Evolutionary conservation across 2,329 filamentous ascomycete genomes (phyloP), one percentile per base, ranked within the genome.

Genomic region (Leptographium procerum): DNA sequence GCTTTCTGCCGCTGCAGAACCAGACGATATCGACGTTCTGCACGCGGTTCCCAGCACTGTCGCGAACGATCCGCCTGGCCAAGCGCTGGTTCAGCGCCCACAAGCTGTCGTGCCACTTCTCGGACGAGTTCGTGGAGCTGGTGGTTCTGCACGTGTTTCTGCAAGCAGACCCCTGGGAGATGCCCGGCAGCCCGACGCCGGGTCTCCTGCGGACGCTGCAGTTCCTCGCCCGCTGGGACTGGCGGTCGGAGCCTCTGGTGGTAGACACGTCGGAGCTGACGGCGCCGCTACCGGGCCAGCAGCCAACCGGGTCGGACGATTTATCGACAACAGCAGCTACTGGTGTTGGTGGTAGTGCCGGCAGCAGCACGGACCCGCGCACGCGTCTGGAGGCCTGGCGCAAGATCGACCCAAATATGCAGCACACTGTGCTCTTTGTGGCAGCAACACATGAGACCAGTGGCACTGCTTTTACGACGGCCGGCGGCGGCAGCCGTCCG

Each of bases 71-170:
- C 61, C 85, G 92, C 22, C 77, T 97, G 2, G 79, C 88, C 51
- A 97, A 97, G 74, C 82, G 85, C 67, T 99, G 94, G 94, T 94
- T 96, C 70, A 81, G 83, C 63, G 80, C 81, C 2, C 94, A 99
- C 69, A 85, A 95, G 64, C 82, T 99, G 10, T 76, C 82, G 4
- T 79, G 79, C 16, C 88, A 96, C 69, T 78, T 97, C 64, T 78
- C 80, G 33, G 84, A 89, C 36, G 90, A 95, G 69, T 75, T 96
- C 52, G 80, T 96, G 60, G 94, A 99, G 72, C 80, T 99, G 19
- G 74, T 96, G 54, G 88, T 86, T 14, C 79, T 88, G 3, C 85
- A 85, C 56, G 83, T 84, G 19, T 99, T 97, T 73, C 75, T 94
- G 10, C 83, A 87, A 54, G 88, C 91, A 0, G 85, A 88, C 64